phyloP scores from a whole-genome alignment of 805 yeast species.

The Yamadazyma laniorum region DNA sequence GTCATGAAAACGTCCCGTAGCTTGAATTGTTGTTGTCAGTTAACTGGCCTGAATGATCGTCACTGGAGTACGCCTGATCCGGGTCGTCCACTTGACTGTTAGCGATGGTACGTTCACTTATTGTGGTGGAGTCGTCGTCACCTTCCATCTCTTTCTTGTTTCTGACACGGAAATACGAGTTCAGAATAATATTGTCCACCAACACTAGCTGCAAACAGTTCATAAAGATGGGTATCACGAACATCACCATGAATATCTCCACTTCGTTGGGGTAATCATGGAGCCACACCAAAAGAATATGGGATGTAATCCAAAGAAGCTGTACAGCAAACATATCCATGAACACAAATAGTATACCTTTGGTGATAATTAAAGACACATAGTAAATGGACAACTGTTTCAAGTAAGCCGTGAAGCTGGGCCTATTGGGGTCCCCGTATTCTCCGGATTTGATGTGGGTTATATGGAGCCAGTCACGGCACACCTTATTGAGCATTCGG shows the following conservation, averaged over 20 bases:
- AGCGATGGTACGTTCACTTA: background rate
- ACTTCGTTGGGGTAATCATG: conserved; percentile 69
- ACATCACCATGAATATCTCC: conserved; percentile 84
- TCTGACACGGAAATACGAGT: conserved; percentile 27
- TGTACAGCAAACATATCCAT: conserved; percentile 65
- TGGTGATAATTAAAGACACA: conserved; percentile 62
- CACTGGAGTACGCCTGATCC: background rate
- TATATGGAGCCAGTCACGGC: conserved; percentile 41
- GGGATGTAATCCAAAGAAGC: conserved; percentile 54
- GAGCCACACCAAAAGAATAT: conserved; percentile 79
- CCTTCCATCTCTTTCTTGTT: conserved; percentile 1
- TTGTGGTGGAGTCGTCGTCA: background rate
- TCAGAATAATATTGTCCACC: conserved; percentile 71
- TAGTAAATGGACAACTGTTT: conserved; percentile 75
- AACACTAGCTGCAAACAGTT: conserved; percentile 72
- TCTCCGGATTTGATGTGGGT: conserved; percentile 52
- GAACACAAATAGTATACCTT: conserved; percentile 55
- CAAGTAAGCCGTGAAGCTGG: conserved; percentile 50
- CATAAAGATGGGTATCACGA: conserved; percentile 72
- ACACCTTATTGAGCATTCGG: conserved; percentile 40
- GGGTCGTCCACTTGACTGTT: background rate
- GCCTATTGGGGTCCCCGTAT: conserved; percentile 65
- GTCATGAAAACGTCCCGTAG: background rate
- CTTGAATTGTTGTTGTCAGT: background rate
- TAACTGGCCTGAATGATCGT: background rate